phyloP scores from a whole-genome alignment of 2,329 filamentous ascomycete genomes.

The Claviceps spartinae region DNA sequence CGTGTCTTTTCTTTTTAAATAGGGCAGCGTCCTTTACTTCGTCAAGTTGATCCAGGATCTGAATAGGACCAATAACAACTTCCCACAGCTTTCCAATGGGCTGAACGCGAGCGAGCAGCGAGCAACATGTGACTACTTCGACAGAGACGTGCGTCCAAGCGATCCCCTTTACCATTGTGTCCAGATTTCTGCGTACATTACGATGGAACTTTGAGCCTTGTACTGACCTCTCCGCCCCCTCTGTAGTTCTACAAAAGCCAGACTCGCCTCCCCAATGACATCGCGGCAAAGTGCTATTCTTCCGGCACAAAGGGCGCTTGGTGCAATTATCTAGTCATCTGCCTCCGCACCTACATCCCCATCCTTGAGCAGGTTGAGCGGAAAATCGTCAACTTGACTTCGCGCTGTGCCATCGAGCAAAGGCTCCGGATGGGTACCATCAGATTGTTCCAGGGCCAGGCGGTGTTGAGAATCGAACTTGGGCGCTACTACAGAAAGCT shows the following conservation, averaged over 20 bases:
- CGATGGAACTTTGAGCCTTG: too few species aligned
- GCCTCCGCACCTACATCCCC: conserved; percentile 1
- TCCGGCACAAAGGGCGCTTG: not conserved
- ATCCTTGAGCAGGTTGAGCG: not conserved
- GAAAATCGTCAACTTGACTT: not conserved
- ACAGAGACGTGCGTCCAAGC: not conserved
- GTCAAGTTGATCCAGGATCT: not conserved
- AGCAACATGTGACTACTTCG: not conserved
- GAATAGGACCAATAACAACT: not conserved
- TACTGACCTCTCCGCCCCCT: too few species aligned
- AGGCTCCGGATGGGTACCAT: not conserved
- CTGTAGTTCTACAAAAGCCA: not conserved
- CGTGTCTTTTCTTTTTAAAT: not conserved
- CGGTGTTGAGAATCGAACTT: not conserved
- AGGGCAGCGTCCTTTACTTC: not conserved
- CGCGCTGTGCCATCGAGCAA: not conserved
- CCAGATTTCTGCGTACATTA: too few species aligned
- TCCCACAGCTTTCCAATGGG: not conserved
- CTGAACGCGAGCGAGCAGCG: not conserved
- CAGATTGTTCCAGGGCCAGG: not conserved
- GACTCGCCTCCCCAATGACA: not conserved
- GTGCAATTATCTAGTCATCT: not conserved
- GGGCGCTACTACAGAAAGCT: not conserved
- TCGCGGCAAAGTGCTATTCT: not conserved
- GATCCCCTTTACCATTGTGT: too few species aligned